phyloP scores from a whole-genome alignment of 208 protist genomes.

The Leishmania tropica region DNA sequence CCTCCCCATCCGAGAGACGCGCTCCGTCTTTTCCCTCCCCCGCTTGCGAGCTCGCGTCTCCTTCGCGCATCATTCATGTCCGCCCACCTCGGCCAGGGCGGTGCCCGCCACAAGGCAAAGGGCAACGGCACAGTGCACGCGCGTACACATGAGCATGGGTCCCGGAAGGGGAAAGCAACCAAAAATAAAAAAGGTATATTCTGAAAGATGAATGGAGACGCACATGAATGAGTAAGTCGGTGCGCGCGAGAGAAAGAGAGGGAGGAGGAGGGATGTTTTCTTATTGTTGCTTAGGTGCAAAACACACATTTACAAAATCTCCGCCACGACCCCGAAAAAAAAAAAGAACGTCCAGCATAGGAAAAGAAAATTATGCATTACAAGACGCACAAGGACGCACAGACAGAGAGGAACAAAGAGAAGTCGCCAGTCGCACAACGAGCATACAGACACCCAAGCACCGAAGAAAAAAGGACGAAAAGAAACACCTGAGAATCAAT shows the following conservation, averaged over 20 bases:
- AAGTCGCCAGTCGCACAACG: background rate
- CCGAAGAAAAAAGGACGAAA: background rate
- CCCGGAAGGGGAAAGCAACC: too few species aligned
- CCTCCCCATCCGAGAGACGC: background rate
- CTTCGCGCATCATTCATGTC: background rate
- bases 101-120: background rate
- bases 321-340: background rate
- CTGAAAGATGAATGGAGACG: background rate
- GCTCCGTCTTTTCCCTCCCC: background rate
- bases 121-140: background rate
- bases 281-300: too few species aligned
- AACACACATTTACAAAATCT: too few species aligned
- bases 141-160: background rate
- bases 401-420: conserved; percentile 1
- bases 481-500: background rate
- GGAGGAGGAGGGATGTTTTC: background rate
- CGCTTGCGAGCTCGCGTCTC: background rate
- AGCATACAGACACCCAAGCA: background rate
- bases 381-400: background rate
- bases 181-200: background rate
- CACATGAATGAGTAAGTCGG: background rate
- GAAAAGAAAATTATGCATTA: background rate
- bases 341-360: background rate
- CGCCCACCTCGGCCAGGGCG: background rate
- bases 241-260: background rate